These are phyloP conservation scores for Schizophyllum amplum DNA, from an alignment of 1,284 basidiomycete genomes.

Conservation along the genomic window DNA sequence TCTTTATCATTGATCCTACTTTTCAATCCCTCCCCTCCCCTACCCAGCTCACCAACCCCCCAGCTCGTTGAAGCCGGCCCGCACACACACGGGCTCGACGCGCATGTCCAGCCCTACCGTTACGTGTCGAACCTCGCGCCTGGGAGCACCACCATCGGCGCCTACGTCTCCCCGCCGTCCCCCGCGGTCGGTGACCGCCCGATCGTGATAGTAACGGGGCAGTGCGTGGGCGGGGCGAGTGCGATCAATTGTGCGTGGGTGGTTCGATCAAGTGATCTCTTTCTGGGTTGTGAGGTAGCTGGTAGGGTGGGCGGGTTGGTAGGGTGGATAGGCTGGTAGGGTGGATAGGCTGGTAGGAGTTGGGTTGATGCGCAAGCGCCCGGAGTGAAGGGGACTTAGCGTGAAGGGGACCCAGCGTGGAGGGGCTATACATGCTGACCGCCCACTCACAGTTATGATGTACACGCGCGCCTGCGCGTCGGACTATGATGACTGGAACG, in stretches of 20 bases:
- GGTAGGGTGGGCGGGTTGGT: too few species aligned
- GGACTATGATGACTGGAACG: conserved; percentile 40
- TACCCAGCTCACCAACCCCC: not conserved
- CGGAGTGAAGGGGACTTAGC: too few species aligned
- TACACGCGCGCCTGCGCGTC: conserved; percentile 34
- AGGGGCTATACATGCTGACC: not conserved
- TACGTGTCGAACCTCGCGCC: conserved; percentile 32
- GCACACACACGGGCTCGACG: conserved; percentile 30
- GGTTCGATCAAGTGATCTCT: too few species aligned
- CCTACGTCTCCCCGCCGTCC: conserved; percentile 33
- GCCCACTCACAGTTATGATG: conserved; percentile 25
- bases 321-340: too few species aligned
- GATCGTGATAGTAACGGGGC: conserved; percentile 32
- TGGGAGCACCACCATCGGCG: conserved; percentile 32
- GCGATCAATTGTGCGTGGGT: conserved; percentile 43
- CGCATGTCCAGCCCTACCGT: conserved; percentile 44
- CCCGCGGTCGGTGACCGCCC: conserved; percentile 35
- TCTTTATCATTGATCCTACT: not conserved
- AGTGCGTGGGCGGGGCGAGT: conserved; percentile 52
- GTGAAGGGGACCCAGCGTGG: too few species aligned
- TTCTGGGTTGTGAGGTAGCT: too few species aligned
- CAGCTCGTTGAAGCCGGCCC: conserved; percentile 32
- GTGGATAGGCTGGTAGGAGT: too few species aligned
- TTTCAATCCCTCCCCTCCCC: not conserved
- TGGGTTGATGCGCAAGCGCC: too few species aligned